Evolutionary conservation across 345 rosid species (phyloP).

Genomic region (Euphorbia peplus): DNA sequence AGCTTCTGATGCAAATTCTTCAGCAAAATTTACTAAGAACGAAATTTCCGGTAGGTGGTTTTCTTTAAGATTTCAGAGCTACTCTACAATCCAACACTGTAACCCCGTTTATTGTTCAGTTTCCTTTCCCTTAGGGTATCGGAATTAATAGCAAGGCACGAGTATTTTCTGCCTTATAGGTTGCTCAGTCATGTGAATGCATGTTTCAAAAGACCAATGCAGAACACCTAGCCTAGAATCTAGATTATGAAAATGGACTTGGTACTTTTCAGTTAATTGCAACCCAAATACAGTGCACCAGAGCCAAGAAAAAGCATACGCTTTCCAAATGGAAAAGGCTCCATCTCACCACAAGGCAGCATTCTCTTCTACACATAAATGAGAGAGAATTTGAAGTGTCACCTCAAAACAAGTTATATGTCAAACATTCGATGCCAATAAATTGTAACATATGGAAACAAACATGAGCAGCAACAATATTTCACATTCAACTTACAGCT

Average conservation of each 20-base stretch:
- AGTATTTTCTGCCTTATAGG: background rate
- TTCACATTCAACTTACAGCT: constrained; percentile 55
- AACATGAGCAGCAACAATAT: constrained; percentile 1
- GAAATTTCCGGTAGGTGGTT: background rate
- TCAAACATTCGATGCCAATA: background rate
- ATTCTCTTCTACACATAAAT: constrained; percentile 1
- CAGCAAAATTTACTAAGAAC: background rate
- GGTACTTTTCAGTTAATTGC: background rate
- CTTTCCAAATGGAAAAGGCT: background rate
- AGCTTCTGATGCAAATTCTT: constrained; percentile 4
- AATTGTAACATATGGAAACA: background rate
- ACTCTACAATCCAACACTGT: background rate
- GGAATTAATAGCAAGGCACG: background rate
- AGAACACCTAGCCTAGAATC: background rate
- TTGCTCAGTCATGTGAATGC: background rate
- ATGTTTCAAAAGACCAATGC: background rate
- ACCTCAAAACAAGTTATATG: background rate
- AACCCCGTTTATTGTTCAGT: background rate
- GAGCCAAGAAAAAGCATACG: background rate
- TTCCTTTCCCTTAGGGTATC: background rate
- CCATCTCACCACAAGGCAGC: background rate
- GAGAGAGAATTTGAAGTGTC: background rate
- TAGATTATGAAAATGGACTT: background rate
- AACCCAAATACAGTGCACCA: background rate
- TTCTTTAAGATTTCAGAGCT: background rate